A percentile compares a stretch with the other conserved stretches of the same genome.
These are phyloP conservation scores for Periconia digitata DNA, from an alignment of 2,329 filamentous ascomycete species.

Conservation along the genomic window DNA sequence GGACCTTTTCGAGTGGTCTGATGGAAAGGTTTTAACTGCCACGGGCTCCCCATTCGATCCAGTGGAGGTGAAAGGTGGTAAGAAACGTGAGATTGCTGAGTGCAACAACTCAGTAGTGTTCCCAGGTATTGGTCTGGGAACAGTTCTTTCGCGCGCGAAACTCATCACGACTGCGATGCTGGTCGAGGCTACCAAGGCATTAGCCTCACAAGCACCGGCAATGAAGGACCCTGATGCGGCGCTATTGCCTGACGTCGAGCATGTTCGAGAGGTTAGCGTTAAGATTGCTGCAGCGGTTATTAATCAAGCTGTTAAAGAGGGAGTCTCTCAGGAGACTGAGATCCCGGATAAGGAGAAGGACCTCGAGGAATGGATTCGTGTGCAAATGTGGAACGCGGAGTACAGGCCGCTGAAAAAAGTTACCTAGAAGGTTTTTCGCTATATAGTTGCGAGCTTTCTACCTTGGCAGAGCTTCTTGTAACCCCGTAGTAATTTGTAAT, in stretches of 20 bases:
- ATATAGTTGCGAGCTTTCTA: too few species aligned
- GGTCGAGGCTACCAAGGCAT: constrained; percentile 73
- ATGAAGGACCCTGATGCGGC: constrained; percentile 63
- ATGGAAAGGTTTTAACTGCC: constrained; percentile 75
- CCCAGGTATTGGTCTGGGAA: constrained; percentile 81
- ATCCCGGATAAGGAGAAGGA: constrained; percentile 63
- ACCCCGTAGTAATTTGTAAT: too few species aligned
- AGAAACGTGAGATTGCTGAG: constrained; percentile 66
- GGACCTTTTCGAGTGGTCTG: constrained; percentile 78
- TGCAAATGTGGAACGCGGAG: constrained; percentile 77
- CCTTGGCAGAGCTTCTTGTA: too few species aligned
- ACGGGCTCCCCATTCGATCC: constrained; percentile 82
- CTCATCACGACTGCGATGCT: constrained; percentile 77
- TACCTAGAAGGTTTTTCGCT: constrained; percentile 44
- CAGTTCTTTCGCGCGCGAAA: constrained; percentile 68
- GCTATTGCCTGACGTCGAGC: constrained; percentile 73
- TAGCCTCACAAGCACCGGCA: constrained; percentile 72
- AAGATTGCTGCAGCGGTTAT: constrained; percentile 77
- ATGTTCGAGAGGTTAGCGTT: constrained; percentile 75
- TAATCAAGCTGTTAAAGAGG: constrained; percentile 68
- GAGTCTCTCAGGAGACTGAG: constrained; percentile 62
- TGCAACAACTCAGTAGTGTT: constrained; percentile 90
- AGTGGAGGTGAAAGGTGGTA: constrained; percentile 62
- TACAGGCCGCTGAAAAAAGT: constrained; percentile 67
- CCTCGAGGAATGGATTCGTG: constrained; percentile 70